phyloP scores from a whole-genome alignment of 2,329 filamentous ascomycete species.

The Lasiodiplodia sp. region DNA sequence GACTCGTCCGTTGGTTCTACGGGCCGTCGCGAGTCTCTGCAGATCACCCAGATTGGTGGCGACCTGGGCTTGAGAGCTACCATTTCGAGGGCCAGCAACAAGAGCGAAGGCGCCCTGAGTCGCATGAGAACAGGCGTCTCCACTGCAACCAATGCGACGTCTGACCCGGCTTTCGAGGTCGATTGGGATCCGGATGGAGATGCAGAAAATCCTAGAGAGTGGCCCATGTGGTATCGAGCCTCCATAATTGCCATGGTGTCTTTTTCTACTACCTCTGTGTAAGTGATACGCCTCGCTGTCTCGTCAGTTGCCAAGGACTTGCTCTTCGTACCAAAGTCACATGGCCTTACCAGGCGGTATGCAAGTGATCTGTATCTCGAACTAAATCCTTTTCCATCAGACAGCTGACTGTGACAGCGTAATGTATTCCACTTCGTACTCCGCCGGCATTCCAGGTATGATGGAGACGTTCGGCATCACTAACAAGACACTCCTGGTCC shows the following conservation, averaged over 20 bases:
- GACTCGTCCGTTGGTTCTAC: constrained; percentile 10
- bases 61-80: constrained; percentile 14
- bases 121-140: constrained; percentile 22
- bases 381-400: not conserved
- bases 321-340: not conserved
- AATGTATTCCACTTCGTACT: constrained; percentile 81
- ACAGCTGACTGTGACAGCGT: constrained; percentile 50
- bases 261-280: constrained; percentile 60
- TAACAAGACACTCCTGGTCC: constrained; percentile 54
- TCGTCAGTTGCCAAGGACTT: constrained; percentile 20
- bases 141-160: constrained; percentile 46
- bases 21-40: constrained; percentile 9
- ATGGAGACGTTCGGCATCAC: constrained; percentile 63
- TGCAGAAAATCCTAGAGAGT: constrained; percentile 70
- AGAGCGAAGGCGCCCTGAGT: constrained; percentile 6
- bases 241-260: constrained; percentile 63
- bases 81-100: constrained; percentile 18
- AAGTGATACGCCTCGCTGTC: constrained; percentile 47
- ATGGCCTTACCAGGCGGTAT: not conserved
- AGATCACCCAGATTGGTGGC: not conserved
- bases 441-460: constrained; percentile 73
- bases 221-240: constrained; percentile 66
- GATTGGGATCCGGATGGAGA: constrained; percentile 71
- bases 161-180: constrained; percentile 72
- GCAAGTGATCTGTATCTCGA: not conserved